A percentile compares a stretch with the other conserved stretches of the same genome.
Conservation (phyloP, 148 eudicot genomes). For the Fagopyrum esculentum region DNA sequence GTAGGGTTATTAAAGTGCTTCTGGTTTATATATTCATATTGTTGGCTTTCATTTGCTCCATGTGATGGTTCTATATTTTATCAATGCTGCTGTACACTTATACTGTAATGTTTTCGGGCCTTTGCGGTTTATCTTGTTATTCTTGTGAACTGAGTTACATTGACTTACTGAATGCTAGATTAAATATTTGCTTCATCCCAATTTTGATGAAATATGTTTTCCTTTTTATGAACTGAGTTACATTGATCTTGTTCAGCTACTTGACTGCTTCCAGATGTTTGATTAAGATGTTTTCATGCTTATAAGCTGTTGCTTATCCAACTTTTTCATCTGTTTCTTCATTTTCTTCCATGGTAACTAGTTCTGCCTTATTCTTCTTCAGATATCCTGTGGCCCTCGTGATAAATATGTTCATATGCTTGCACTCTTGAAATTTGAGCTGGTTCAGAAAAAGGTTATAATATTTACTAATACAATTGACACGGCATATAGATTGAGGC, state of each 20-base stretch:
- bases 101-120: background rate
- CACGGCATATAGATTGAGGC: constrained; percentile 68
- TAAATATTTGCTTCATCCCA: background rate
- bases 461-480: constrained; percentile 84
- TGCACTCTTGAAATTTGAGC: constrained; percentile 82
- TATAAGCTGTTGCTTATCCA: background rate
- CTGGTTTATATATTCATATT: background rate
- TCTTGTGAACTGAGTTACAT: background rate
- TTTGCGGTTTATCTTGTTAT: background rate
- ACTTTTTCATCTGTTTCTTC: background rate
- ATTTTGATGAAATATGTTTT: background rate
- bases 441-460: constrained; percentile 81
- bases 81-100: background rate
- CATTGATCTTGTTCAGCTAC: background rate
- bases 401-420: constrained; percentile 81
- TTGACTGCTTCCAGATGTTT: background rate
- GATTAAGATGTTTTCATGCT: background rate
- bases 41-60: background rate
- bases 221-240: background rate
- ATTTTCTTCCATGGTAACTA: background rate
- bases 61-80: background rate
- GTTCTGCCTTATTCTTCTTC: constrained; percentile 10
- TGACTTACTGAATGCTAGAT: background rate
- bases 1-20: background rate
- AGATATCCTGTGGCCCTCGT: constrained; percentile 78